A percentile compares a stretch with the other conserved stretches of the same genome.
Evolutionary conservation across 371 early-diverging fungal species (phyloP).

Genomic region (Mortierella sp.): DNA sequence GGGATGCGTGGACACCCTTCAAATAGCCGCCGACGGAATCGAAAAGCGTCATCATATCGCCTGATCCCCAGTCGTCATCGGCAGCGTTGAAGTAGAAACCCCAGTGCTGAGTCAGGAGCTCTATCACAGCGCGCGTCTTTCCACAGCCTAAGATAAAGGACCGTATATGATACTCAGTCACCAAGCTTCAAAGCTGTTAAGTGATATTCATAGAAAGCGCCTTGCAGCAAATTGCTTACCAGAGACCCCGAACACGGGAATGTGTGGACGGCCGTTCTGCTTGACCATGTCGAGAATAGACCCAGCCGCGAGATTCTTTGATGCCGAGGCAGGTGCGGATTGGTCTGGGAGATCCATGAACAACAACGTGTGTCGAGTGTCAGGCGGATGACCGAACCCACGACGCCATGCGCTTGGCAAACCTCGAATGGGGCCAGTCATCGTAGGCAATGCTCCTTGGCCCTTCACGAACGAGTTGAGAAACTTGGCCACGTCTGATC

Average conservation of each 20-base stretch:
- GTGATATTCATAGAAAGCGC: too few relatives aligned
- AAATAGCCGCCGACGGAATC: too few relatives aligned
- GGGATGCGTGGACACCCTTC: too few relatives aligned
- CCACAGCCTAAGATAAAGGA: constrained; percentile 39
- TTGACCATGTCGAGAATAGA: constrained; percentile 21
- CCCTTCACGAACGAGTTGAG: constrained; percentile 23
- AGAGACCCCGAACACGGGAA: constrained; percentile 15
- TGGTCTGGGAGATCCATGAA: constrained; percentile 15
- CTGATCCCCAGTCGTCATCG: constrained; percentile 18
- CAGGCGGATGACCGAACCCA: neutral
- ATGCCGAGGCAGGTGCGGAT: neutral
- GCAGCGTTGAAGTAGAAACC: constrained; percentile 33
- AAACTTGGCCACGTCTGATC: constrained; percentile 14
- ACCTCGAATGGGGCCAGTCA: constrained; percentile 10
- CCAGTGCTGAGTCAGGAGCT: constrained; percentile 30
- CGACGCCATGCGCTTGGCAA: constrained; percentile 36
- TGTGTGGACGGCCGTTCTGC: neutral
- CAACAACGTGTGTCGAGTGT: constrained; percentile 9
- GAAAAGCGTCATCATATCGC: constrained; percentile 23
- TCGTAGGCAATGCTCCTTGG: constrained; percentile 1
- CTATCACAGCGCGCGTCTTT: constrained; percentile 29
- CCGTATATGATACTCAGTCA: too few relatives aligned
- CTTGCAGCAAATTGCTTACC: too few relatives aligned
- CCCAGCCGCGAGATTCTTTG: constrained; percentile 10
- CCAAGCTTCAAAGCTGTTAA: too few relatives aligned